phyloP scores from a whole-genome alignment of 1,284 basidiomycete genomes.

The Tausonia pullulans region DNA sequence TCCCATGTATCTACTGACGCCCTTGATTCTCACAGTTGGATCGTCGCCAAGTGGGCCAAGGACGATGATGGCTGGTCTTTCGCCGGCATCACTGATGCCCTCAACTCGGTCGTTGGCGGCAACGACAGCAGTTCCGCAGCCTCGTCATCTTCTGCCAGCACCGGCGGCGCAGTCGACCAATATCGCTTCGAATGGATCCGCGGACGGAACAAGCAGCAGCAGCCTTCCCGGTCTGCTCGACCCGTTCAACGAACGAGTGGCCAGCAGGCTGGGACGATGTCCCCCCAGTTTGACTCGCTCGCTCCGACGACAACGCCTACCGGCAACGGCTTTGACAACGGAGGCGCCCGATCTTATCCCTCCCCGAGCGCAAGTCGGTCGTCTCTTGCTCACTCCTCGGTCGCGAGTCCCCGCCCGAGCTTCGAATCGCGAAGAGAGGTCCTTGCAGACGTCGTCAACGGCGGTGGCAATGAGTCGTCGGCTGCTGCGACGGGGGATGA shows the following conservation, averaged over 20 bases:
- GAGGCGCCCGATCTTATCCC: neutral
- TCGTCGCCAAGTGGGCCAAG: conserved; percentile 10
- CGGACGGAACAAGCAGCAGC: neutral
- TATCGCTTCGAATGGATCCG: conserved; percentile 12
- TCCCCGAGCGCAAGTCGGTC: neutral
- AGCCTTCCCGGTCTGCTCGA: neutral
- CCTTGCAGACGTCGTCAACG: neutral
- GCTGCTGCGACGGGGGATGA: conserved; percentile 15
- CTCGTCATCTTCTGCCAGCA: neutral
- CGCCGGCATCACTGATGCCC: conserved; percentile 8
- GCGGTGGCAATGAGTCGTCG: neutral
- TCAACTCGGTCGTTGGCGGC: neutral
- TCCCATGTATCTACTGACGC: neutral
- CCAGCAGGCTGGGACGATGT: neutral
- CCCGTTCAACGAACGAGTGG: neutral
- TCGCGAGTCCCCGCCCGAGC: neutral
- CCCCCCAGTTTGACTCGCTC: neutral
- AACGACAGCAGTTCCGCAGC: no score
- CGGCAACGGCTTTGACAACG: conserved; percentile 1
- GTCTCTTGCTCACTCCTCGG: neutral
- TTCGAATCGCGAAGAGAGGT: neutral
- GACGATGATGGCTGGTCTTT: conserved; percentile 13
- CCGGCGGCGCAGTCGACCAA: neutral
- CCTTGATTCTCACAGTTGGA: conserved; percentile 1
- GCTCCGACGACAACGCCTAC: neutral